phyloP scores from a whole-genome alignment of 495 filamentous ascomycete species.

The Xylaria acuta region DNA sequence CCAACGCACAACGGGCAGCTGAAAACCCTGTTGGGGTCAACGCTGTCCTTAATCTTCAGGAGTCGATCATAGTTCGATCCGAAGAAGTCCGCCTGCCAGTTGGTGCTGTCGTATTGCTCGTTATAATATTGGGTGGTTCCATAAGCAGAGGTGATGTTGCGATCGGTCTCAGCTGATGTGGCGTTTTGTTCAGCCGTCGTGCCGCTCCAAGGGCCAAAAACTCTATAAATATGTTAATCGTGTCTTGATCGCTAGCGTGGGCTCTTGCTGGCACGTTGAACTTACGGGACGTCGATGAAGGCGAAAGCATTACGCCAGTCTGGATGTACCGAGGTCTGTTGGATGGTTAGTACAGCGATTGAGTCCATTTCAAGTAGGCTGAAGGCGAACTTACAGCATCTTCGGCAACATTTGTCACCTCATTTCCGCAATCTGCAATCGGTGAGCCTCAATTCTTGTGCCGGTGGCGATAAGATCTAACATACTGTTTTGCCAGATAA shows the following conservation, averaged over 20 bases:
- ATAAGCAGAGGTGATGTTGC: constrained; percentile 6
- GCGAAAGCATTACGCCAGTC: constrained; percentile 16
- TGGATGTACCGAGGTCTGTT: constrained; percentile 9
- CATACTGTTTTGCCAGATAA: constrained; percentile 22
- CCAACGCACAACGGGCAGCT: constrained; percentile 27
- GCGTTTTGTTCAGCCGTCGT: constrained; percentile 15
- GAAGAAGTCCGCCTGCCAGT: constrained; percentile 51
- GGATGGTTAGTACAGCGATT: background rate
- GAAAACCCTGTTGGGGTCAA: constrained; percentile 35
- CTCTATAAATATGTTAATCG: background rate
- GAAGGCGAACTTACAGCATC: background rate
- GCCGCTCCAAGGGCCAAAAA: constrained; percentile 21
- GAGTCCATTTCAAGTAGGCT: background rate
- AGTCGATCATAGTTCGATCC: constrained; percentile 43
- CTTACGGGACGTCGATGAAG: constrained; percentile 18
- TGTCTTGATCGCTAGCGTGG: background rate
- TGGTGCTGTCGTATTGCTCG: constrained; percentile 28
- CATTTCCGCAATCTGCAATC: constrained; percentile 5
- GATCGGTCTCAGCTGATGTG: background rate
- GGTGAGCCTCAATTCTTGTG: background rate
- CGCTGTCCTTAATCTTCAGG: constrained; percentile 39
- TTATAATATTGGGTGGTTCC: constrained; percentile 24
- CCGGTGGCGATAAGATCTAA: background rate
- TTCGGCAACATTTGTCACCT: constrained; percentile 4
- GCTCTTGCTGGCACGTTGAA: background rate